Percentiles rank a stretch among this genome's conserved stretches.
Evolutionary conservation across 2,329 filamentous ascomycete species (phyloP).

Genomic region (Aspergillus melleus): DNA sequence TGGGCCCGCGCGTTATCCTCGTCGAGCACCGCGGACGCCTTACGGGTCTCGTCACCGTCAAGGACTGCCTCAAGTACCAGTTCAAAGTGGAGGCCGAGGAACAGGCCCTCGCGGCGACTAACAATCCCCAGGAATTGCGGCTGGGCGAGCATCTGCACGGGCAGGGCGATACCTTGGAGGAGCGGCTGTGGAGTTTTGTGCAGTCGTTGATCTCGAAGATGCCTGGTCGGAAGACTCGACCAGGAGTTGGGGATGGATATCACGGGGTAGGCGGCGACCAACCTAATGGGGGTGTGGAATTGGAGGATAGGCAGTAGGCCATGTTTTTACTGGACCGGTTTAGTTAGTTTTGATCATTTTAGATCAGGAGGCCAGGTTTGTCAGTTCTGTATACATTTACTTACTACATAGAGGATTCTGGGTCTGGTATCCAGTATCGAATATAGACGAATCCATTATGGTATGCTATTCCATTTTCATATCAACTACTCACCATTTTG

Average conservation of each 20-base stretch:
- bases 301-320: slow-evolving; percentile 42
- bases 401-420: too few species aligned
- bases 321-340: background rate
- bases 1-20: slow-evolving; percentile 88
- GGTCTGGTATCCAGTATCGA: background rate
- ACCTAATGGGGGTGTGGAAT: slow-evolving; percentile 40
- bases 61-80: slow-evolving; percentile 95
- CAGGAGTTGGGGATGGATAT: slow-evolving; percentile 32
- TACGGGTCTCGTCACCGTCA: slow-evolving; percentile 85
- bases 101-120: slow-evolving; percentile 49
- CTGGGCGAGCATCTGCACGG: slow-evolving; percentile 23
- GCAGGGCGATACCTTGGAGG: slow-evolving; percentile 31
- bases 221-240: slow-evolving; percentile 10
- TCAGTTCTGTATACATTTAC: too few species aligned
- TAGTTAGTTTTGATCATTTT: background rate
- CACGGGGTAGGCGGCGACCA: slow-evolving; percentile 34
- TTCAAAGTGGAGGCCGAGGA: slow-evolving; percentile 92
- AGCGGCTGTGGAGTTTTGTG: slow-evolving; percentile 40
- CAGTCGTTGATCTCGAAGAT: slow-evolving; percentile 30
- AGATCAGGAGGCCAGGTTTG: too few species aligned
- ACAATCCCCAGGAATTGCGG: slow-evolving; percentile 23
- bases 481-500: background rate
- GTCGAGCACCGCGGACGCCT: slow-evolving; percentile 86
- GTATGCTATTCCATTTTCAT: too few species aligned
- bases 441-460: background rate